Evolutionary conservation across 345 rosid genomes (phyloP).

Genomic region (Populus pruinosa): DNA sequence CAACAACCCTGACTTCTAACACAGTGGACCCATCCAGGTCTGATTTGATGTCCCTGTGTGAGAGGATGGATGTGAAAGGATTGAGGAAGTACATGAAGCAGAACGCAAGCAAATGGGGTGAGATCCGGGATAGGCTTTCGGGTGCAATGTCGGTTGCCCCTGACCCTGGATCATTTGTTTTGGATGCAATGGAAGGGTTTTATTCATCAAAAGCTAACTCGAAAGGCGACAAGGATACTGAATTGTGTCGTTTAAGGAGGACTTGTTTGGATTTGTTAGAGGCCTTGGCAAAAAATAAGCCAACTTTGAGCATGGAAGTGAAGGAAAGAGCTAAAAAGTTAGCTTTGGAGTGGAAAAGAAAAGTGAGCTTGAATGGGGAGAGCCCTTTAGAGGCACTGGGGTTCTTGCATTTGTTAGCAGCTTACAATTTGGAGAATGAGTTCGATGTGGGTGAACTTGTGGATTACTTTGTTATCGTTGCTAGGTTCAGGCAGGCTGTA

Average conservation of each 20-base stretch:
- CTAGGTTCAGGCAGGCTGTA: constrained; percentile 41
- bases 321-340: constrained; percentile 55
- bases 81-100: constrained; percentile 43
- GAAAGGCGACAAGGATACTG: constrained; percentile 22
- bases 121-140: constrained; percentile 38
- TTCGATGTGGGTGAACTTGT: constrained; percentile 43
- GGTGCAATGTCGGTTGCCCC: constrained; percentile 36
- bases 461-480: constrained; percentile 32
- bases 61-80: constrained; percentile 58
- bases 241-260: constrained; percentile 33
- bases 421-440: constrained; percentile 43
- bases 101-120: constrained; percentile 32
- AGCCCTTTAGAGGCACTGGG: constrained; percentile 37
- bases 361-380: constrained; percentile 25
- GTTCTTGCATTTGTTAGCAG: constrained; percentile 53
- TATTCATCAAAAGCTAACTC: constrained; percentile 4
- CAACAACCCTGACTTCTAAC: no score
- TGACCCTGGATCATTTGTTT: constrained; percentile 53
- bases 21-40: constrained; percentile 8
- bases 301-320: constrained; percentile 25
- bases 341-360: constrained; percentile 58
- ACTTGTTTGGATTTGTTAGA: constrained; percentile 54
- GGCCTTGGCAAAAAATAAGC: constrained; percentile 35
- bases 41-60: constrained; percentile 34
- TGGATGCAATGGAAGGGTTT: constrained; percentile 61